Evolutionary conservation across 208 protist genomes (phyloP), one percentile per base, ranked within the genome.

Genomic region (Tritrichomonas foetus): DNA sequence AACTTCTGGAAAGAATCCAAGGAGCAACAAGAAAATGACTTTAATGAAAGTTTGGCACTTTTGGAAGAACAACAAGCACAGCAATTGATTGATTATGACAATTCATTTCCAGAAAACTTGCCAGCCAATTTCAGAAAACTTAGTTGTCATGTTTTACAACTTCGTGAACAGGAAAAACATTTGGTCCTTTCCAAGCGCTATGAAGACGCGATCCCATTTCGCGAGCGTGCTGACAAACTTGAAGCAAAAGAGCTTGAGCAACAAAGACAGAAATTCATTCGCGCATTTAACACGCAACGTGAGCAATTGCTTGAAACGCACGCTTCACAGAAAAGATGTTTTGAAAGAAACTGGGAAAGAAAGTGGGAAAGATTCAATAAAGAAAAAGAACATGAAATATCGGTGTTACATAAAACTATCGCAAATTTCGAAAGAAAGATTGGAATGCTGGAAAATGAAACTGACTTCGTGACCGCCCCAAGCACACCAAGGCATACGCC

Each of bases 91-190:
- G 78, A 89, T 53, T 57, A 36, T 57, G 47, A 89, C 36, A 89
- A 89, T 57, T 89, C 78, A 53, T 89, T 89, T 57, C 78, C 78
- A 8, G 13, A 53, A 9, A 39, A 27, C 0, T 89, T 89, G 30
- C 78, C 78, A 36, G 78, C 78, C 5, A 89, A 89, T 39, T 89
- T 61, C 30, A 53, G 78, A 57, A 89, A 89, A 39, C 27, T 89
- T n/a, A 57, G 47, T 57, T 27, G 27, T 39, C 78, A 89, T 9
- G 78, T 89, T 39, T 39, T 89, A 39, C 78, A 89, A 50, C 16
- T 89, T 39, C 78, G 78, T 57, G 78, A 89, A 39, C 78, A 89
- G 39, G 78, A 89, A 61, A 53, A 57, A 20, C 78, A 89, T 89
- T 27, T 89, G 5, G 44, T 89, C 14, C 47, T 53, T 61, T 89